Conservation (phyloP, 139 green algal genomes). For the Ostreobium quekettii region DNA sequence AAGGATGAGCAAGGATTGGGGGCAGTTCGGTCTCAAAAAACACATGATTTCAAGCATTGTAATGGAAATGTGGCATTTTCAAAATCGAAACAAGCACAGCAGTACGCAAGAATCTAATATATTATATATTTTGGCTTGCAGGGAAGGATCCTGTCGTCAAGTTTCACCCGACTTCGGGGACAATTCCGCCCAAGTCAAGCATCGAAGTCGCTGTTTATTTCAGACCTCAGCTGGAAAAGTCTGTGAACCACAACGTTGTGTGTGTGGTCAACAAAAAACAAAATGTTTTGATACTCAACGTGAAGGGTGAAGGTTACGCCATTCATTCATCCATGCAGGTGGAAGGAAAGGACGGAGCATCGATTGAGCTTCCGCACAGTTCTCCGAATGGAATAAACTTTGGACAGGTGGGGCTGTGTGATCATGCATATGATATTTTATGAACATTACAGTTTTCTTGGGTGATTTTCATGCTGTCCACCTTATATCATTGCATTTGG, state of each 20-base stretch:
- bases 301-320: constrained; percentile 71
- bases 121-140: too few species aligned
- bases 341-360: constrained; percentile 40
- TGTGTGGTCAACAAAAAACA: constrained; percentile 60
- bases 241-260: constrained; percentile 67
- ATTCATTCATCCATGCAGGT: constrained; percentile 54
- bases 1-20: too few species aligned
- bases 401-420: too few species aligned
- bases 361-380: constrained; percentile 32
- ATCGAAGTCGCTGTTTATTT: constrained; percentile 45
- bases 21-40: too few species aligned
- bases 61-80: too few species aligned
- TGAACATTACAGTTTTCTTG: too few species aligned
- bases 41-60: too few species aligned
- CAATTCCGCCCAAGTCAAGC: constrained; percentile 38
- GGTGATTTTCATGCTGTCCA: too few species aligned
- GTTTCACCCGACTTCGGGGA: constrained; percentile 48
- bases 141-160: constrained; percentile 34
- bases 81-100: too few species aligned
- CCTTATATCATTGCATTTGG: too few species aligned
- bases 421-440: too few species aligned
- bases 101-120: too few species aligned
- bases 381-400: constrained; percentile 57
- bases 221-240: constrained; percentile 36
- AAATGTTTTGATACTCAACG: constrained; percentile 54